These are phyloP conservation scores for Nemania sp. DNA, from an alignment of 2,329 filamentous ascomycete genomes.

Conservation along the genomic window DNA sequence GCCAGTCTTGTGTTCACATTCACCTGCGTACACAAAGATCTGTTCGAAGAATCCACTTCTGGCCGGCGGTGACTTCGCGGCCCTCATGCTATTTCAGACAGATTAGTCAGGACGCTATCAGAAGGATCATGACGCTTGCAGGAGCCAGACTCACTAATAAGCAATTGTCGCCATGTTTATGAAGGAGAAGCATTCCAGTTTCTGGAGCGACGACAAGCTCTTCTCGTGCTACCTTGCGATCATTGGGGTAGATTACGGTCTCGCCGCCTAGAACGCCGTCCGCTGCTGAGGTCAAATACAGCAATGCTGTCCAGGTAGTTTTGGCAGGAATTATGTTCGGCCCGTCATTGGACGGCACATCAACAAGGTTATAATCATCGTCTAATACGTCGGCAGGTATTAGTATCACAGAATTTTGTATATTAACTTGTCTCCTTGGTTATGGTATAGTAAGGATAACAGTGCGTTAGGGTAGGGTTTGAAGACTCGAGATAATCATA, in stretches of 20 bases:
- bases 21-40: conserved; percentile 68
- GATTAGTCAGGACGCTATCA: not conserved
- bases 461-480: too few species aligned
- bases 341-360: conserved; percentile 49
- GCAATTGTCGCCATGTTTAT: conserved; percentile 88
- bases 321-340: conserved; percentile 53
- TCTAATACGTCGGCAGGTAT: conserved; percentile 54
- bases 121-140: conserved; percentile 1
- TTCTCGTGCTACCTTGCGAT: conserved; percentile 57
- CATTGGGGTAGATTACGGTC: conserved; percentile 86
- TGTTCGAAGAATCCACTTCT: conserved; percentile 90
- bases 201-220: conserved; percentile 75
- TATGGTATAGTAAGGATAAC: too few species aligned
- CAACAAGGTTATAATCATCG: conserved; percentile 80
- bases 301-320: conserved; percentile 89
- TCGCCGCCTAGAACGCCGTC: conserved; percentile 83
- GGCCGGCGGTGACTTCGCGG: conserved; percentile 73
- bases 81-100: conserved; percentile 71
- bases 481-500: too few species aligned
- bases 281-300: conserved; percentile 78
- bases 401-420: too few species aligned
- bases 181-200: conserved; percentile 82
- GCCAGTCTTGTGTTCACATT: conserved; percentile 5
- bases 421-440: too few species aligned
- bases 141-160: conserved; percentile 63